phyloP scores from a whole-genome alignment of 805 yeast species.

The Metschnikowia hibisci region DNA sequence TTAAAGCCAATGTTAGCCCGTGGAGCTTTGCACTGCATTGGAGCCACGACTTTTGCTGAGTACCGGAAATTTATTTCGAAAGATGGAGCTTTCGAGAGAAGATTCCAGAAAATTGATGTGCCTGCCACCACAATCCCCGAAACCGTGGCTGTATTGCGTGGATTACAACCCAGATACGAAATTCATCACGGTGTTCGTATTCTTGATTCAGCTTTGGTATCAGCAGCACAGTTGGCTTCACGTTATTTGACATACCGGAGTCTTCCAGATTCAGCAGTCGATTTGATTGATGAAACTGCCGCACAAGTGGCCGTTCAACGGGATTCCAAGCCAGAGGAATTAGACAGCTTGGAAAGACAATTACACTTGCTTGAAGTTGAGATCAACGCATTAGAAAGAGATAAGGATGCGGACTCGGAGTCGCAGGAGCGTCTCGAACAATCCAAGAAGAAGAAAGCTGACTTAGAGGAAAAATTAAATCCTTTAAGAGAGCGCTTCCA shows the following conservation, averaged over 20 bases:
- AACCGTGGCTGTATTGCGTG: conserved; percentile 94
- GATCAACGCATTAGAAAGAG: conserved; percentile 95
- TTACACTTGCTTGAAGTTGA: conserved; percentile 90
- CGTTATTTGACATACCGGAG: conserved; percentile 93
- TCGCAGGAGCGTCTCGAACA: conserved; percentile 81
- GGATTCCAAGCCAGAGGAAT: conserved; percentile 95
- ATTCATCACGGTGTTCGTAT: conserved; percentile 97
- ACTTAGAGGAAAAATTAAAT: conserved; percentile 74
- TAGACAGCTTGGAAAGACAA: conserved; percentile 91
- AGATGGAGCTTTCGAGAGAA: conserved; percentile 98
- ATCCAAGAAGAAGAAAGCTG: conserved; percentile 77
- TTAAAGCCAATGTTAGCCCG: conserved; percentile 96
- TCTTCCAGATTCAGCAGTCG: conserved; percentile 96
- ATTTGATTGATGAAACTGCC: conserved; percentile 91
- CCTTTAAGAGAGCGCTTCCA: conserved; percentile 84
- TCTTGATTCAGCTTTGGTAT: conserved; percentile 86
- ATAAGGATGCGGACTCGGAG: conserved; percentile 74
- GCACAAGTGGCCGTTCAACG: conserved; percentile 97
- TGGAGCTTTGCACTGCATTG: conserved; percentile 94
- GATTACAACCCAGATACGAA: conserved; percentile 91
- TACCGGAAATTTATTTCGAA: conserved; percentile 89
- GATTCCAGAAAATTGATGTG: conserved; percentile 96
- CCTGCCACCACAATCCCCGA: conserved; percentile 90
- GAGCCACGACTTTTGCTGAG: conserved; percentile 95
- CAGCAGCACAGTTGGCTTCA: conserved; percentile 93